phyloP scores from a whole-genome alignment of 2,329 filamentous ascomycete species.

The Colletotrichum tropicicola region DNA sequence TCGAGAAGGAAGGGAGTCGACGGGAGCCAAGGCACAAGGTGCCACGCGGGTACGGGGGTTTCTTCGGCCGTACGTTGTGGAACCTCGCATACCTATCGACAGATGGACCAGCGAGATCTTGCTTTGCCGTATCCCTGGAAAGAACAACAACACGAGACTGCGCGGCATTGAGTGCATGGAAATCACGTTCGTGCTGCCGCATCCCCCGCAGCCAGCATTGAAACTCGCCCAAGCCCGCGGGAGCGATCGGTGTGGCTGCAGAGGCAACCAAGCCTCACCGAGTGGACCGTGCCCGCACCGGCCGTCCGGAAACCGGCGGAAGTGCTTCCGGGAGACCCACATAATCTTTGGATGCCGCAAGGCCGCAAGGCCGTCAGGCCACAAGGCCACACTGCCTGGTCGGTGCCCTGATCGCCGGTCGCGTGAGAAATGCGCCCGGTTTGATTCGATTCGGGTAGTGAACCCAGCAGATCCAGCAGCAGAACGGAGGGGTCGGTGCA shows the following conservation, averaged over 20 bases:
- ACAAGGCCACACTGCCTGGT: neutral
- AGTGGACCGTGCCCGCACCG: constrained; percentile 21
- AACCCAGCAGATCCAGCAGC: neutral
- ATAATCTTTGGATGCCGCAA: neutral
- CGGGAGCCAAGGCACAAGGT: neutral
- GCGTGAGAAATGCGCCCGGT: constrained; percentile 23
- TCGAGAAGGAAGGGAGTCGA: neutral
- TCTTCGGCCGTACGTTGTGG: constrained; percentile 5
- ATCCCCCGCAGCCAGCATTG: no score
- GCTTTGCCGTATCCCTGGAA: neutral
- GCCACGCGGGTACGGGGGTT: neutral
- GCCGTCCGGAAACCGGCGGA: constrained; percentile 24
- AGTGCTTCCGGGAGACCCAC: constrained; percentile 15
- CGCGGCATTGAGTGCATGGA: neutral
- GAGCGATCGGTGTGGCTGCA: constrained; percentile 1
- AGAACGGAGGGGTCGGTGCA: constrained; percentile 1
- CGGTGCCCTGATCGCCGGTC: constrained; percentile 17
- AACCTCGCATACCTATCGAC: neutral
- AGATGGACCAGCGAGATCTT: neutral
- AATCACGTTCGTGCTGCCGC: no score
- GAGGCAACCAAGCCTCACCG: constrained; percentile 4
- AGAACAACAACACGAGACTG: neutral
- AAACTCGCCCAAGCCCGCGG: neutral
- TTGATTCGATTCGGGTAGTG: constrained; percentile 12
- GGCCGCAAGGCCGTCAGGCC: constrained; percentile 17